A percentile compares a stretch with the other conserved stretches of the same genome.
Conservation (phyloP, 2,329 filamentous ascomycete species). For the Colletotrichum caudatum region DNA sequence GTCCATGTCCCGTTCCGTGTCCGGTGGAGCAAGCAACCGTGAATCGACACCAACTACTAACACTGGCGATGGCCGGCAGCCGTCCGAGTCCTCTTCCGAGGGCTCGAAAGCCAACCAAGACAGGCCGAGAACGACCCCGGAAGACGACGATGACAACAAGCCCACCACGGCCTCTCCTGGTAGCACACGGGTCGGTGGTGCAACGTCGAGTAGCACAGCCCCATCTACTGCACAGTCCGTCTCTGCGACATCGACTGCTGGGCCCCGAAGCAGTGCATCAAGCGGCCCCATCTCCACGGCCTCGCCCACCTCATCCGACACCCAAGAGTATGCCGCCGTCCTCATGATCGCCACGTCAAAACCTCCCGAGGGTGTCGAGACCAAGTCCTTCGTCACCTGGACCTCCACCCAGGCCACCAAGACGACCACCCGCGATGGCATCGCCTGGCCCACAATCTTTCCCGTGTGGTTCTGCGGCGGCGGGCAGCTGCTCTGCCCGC, state of each 20-base stretch:
- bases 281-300: neutral
- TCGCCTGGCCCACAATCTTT: slow-evolving; percentile 15
- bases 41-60: neutral
- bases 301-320: neutral
- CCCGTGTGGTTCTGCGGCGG: slow-evolving; percentile 23
- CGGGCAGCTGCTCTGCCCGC: slow-evolving; percentile 15
- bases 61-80: no score
- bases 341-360: slow-evolving; percentile 1
- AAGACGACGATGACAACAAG: neutral
- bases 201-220: neutral
- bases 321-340: neutral
- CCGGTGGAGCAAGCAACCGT: neutral
- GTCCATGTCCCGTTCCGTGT: neutral
- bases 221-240: neutral
- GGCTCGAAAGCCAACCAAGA: neutral
- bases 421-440: slow-evolving; percentile 14
- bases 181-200: neutral
- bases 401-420: slow-evolving; percentile 17
- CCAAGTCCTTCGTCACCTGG: slow-evolving; percentile 10
- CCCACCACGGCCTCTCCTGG: neutral
- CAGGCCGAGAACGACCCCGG: neutral
- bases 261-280: neutral
- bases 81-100: neutral
- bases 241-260: neutral
- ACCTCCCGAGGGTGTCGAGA: neutral